Evolutionary conservation across 2,329 filamentous ascomycete genomes (phyloP).

Genomic region (Beauveria sp.): DNA sequence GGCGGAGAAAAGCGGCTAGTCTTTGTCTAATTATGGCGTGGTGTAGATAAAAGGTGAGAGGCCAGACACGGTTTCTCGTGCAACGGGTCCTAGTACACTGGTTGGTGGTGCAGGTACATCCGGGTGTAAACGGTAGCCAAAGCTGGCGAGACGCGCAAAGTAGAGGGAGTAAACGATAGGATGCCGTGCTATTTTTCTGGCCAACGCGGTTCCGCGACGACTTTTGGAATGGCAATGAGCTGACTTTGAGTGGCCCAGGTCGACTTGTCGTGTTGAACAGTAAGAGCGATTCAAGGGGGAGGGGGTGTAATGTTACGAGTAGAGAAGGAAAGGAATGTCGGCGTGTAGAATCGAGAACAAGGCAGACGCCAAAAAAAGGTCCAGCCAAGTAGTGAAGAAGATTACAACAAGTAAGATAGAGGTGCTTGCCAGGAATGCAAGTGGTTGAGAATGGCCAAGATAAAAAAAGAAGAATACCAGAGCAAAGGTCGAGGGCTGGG

Average conservation of each 20-base stretch:
- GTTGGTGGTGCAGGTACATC: background rate
- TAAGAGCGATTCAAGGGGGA: background rate
- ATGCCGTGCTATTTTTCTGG: background rate
- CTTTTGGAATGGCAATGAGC: background rate
- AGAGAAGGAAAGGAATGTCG: background rate
- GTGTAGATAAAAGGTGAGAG: background rate
- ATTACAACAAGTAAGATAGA: background rate
- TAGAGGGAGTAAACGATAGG: background rate
- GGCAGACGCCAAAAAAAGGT: background rate
- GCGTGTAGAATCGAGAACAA: background rate
- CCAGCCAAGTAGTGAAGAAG: background rate
- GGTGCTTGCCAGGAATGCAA: constrained; percentile 4
- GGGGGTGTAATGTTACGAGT: background rate
- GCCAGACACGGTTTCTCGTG: background rate
- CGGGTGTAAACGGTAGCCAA: background rate
- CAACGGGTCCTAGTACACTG: background rate
- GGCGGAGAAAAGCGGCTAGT: background rate
- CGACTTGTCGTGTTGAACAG: background rate
- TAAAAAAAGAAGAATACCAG: background rate
- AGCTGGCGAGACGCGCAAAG: background rate
- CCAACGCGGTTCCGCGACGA: background rate
- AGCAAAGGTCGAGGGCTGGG: background rate
- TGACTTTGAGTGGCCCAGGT: background rate
- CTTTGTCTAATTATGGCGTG: background rate
- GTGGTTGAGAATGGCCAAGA: background rate